Evolutionary conservation across 495 filamentous ascomycete species (phyloP).

Genomic region (Podospora comata): DNA sequence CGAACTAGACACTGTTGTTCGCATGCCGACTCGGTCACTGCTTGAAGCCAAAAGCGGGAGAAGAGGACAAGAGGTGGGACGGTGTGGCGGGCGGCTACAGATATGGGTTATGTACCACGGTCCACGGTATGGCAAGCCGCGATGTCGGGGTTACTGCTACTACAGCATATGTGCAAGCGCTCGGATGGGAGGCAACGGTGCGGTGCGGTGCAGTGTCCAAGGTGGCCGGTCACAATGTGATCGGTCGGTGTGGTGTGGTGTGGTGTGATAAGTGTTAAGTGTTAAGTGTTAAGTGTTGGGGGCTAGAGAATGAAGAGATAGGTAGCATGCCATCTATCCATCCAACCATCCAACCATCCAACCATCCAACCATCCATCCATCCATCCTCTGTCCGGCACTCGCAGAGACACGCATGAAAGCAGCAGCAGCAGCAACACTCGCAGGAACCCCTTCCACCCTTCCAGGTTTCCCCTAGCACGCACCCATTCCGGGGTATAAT

Average conservation of each 20-base stretch:
- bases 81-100: slow-evolving; percentile 39
- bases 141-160: slow-evolving; percentile 19
- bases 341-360: no score
- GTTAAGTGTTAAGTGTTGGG: background rate
- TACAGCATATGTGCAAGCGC: slow-evolving; percentile 21
- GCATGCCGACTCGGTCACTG: slow-evolving; percentile 21
- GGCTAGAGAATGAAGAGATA: background rate
- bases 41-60: slow-evolving; percentile 35
- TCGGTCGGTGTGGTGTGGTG: background rate
- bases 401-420: background rate
- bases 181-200: slow-evolving; percentile 25
- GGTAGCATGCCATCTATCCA: background rate
- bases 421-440: background rate
- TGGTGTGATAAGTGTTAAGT: background rate
- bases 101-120: slow-evolving; percentile 40
- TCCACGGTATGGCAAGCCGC: slow-evolving; percentile 24
- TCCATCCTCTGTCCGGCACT: background rate
- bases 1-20: slow-evolving; percentile 12
- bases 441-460: background rate
- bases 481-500: slow-evolving; percentile 27
- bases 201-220: background rate
- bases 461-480: background rate
- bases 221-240: slow-evolving; percentile 24
- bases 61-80: slow-evolving; percentile 34
- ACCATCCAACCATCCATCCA: no score